A percentile compares a stretch with the other conserved stretches of the same genome.
Evolutionary conservation across 202 grass and related monocot species (phyloP).

Genomic region (Carex arenaria): DNA sequence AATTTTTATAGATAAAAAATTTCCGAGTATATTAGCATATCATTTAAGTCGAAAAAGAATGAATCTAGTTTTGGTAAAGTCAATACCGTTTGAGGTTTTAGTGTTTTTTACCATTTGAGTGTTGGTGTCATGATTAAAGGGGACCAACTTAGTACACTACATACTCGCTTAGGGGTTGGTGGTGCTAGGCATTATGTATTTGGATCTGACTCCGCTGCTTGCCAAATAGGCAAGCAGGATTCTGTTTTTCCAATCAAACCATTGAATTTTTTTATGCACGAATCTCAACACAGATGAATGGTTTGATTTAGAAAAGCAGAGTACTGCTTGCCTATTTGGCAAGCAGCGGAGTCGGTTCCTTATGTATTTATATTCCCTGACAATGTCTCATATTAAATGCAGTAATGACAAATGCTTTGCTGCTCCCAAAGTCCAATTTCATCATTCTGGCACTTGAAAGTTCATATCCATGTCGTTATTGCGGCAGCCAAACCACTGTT

Average conservation of each 20-base stretch:
- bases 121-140: conserved; percentile 15
- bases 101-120: background rate
- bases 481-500: background rate
- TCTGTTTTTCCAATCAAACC: no score
- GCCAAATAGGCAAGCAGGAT: no score
- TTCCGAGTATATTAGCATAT: no score
- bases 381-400: background rate
- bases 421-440: background rate
- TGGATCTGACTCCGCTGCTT: no score
- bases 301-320: no score
- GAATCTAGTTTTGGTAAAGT: background rate
- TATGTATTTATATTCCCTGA: conserved; percentile 1
- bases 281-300: no score
- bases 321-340: no score
- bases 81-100: background rate
- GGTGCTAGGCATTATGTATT: conserved; percentile 5
- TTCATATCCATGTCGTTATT: background rate
- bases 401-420: background rate
- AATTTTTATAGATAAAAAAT: no score
- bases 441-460: background rate
- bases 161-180: background rate
- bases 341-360: no score
- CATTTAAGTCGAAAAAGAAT: background rate
- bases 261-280: no score
- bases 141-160: no score